phyloP scores from a whole-genome alignment of 352 stramenopile genomes.

The Phytopythium ostracodes region DNA sequence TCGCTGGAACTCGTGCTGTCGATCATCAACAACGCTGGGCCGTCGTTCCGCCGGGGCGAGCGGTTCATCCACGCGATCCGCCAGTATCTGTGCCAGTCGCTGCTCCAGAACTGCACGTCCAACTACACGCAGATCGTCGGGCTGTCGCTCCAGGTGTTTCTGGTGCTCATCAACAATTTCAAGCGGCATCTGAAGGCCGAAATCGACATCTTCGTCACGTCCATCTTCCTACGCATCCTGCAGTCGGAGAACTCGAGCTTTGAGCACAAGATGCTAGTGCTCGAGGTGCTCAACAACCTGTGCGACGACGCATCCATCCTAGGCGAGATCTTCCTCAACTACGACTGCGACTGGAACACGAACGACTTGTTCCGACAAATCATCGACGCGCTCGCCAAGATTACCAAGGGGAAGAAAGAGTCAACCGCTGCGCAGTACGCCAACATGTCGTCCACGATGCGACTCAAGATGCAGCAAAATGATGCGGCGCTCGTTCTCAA shows the following conservation, averaged over 20 bases:
- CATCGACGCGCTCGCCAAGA: slow-evolving; percentile 93
- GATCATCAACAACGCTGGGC: slow-evolving; percentile 96
- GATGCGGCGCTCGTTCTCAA: slow-evolving; percentile 75
- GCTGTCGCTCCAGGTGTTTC: slow-evolving; percentile 97
- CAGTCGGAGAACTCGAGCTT: slow-evolving; percentile 97
- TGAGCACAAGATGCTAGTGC: slow-evolving; percentile 97
- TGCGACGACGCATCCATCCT: slow-evolving; percentile 94
- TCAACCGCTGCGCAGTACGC: slow-evolving; percentile 38
- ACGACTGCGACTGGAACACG: slow-evolving; percentile 98
- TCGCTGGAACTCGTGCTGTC: slow-evolving; percentile 96
- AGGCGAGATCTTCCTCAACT: slow-evolving; percentile 99
- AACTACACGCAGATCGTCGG: slow-evolving; percentile 95
- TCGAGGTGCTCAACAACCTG: slow-evolving; percentile 96
- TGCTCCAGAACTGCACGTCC: slow-evolving; percentile 99
- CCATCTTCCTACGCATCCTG: slow-evolving; percentile 97
- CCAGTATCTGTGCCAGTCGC: slow-evolving; percentile 95
- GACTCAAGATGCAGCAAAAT: slow-evolving; percentile 67
- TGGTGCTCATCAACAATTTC: slow-evolving; percentile 93
- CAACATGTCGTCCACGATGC: slow-evolving; percentile 53
- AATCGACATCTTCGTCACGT: slow-evolving; percentile 98
- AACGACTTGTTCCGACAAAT: slow-evolving; percentile 99
- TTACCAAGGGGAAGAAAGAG: slow-evolving; percentile 90
- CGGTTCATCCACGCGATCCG: slow-evolving; percentile 97
- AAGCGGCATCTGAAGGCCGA: slow-evolving; percentile 96
- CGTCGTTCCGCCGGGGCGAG: slow-evolving; percentile 92